Evolutionary conservation across 805 yeast genomes (phyloP).

Genomic region (Metschnikowia aberdeeniae): DNA sequence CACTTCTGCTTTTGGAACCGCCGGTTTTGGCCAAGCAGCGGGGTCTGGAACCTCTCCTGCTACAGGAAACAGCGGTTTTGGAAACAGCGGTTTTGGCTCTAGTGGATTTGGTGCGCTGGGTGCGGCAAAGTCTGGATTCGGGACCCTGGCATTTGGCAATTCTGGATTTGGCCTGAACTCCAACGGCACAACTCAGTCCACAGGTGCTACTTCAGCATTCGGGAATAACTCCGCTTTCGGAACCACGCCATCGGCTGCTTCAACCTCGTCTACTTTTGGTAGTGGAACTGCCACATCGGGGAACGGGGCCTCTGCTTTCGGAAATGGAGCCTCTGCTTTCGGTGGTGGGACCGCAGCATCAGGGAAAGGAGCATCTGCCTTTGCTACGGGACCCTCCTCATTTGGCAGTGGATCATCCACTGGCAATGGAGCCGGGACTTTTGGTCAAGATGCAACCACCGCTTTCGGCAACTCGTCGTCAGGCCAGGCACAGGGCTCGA

Average conservation of each 20-base stretch:
- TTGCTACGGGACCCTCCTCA: neutral
- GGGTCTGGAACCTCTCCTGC: slow-evolving; percentile 9
- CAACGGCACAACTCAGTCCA: neutral
- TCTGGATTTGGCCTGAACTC: neutral
- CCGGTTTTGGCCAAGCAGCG: slow-evolving; percentile 5
- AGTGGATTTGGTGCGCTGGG: slow-evolving; percentile 5
- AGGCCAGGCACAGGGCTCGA: neutral
- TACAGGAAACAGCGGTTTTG: slow-evolving; percentile 2
- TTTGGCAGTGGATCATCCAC: neutral
- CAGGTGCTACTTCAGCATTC: slow-evolving; percentile 10
- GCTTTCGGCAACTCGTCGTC: neutral
- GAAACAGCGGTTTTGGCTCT: slow-evolving; percentile 6
- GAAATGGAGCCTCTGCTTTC: neutral
- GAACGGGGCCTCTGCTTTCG: neutral
- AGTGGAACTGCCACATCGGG: neutral
- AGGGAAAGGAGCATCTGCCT: too few species aligned
- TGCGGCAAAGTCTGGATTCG: neutral
- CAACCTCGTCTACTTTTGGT: neutral
- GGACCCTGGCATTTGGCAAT: neutral
- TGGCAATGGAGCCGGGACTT: neutral
- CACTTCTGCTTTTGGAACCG: slow-evolving; percentile 5
- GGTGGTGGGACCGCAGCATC: neutral
- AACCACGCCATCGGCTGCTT: slow-evolving; percentile 7
- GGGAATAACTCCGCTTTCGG: slow-evolving; percentile 13
- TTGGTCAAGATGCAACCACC: neutral